phyloP scores from a whole-genome alignment of 2,329 filamentous ascomycete species.

The Epichloe gansuensis region DNA sequence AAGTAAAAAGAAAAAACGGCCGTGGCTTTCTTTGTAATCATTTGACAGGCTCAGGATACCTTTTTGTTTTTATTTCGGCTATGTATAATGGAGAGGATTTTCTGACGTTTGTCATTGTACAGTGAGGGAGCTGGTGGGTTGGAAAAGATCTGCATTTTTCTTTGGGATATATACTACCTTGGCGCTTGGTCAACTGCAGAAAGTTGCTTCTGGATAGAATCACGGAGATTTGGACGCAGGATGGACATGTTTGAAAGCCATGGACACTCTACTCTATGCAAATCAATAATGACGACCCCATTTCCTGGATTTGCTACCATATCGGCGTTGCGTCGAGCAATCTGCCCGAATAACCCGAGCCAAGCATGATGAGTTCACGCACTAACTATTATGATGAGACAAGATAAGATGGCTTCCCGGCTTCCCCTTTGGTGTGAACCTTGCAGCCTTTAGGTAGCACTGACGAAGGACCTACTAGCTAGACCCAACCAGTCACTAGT shows the following conservation, averaged over 20 bases:
- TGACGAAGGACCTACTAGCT: too few species aligned
- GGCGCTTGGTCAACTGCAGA: constrained; percentile 1
- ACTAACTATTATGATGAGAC: too few species aligned
- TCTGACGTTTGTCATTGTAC: not conserved
- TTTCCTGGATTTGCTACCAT: not conserved
- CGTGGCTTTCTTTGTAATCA: not conserved
- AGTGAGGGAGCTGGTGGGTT: not conserved
- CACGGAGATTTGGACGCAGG: not conserved
- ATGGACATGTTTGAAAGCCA: not conserved
- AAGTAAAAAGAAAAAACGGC: constrained; percentile 1
- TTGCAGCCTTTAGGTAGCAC: too few species aligned
- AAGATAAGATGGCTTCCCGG: too few species aligned
- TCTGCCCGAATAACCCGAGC: too few species aligned
- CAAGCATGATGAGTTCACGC: too few species aligned
- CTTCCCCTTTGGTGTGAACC: too few species aligned
- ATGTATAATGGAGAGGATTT: not conserved
- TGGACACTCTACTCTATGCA: not conserved
- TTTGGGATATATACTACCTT: not conserved
- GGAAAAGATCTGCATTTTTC: not conserved
- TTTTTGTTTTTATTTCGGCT: not conserved
- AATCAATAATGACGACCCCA: not conserved
- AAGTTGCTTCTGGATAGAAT: not conserved
- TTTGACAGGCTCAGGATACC: not conserved
- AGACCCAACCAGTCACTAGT: too few species aligned
- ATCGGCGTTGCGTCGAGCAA: too few species aligned